A percentile compares a stretch with the other conserved stretches of the same genome.
Evolutionary conservation across 805 yeast genomes (phyloP).

Genomic region (Komagataella ulmi): DNA sequence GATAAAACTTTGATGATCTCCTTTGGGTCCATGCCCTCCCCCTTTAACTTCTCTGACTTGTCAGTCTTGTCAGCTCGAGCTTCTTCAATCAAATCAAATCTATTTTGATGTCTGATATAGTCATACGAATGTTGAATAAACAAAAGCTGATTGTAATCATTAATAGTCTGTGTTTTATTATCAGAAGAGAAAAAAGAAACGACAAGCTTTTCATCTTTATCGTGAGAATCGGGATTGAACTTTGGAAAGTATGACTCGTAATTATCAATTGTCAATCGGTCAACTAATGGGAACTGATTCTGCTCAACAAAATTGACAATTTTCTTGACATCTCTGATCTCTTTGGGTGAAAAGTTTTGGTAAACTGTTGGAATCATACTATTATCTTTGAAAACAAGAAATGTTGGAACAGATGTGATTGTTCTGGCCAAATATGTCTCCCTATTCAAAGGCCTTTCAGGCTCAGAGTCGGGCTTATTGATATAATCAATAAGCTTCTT

Average conservation of each 20-base stretch:
- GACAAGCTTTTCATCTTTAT: constrained; percentile 29
- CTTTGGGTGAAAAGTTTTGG: constrained; percentile 52
- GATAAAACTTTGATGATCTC: constrained; percentile 35
- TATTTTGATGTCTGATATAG: constrained; percentile 21
- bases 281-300: constrained; percentile 36
- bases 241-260: constrained; percentile 23
- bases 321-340: constrained; percentile 35
- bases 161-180: background rate
- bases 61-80: constrained; percentile 21
- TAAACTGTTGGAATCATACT: constrained; percentile 36
- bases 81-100: constrained; percentile 19
- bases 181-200: constrained; percentile 23
- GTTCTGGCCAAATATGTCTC: constrained; percentile 36
- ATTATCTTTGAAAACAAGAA: constrained; percentile 47
- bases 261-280: constrained; percentile 31
- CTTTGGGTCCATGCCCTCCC: constrained; percentile 25
- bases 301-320: constrained; percentile 36
- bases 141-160: constrained; percentile 17
- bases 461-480: constrained; percentile 24
- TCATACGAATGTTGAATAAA: constrained; percentile 32
- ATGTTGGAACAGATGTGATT: constrained; percentile 46
- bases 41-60: constrained; percentile 28
- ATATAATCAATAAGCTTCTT: constrained; percentile 25
- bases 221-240: constrained; percentile 9
- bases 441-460: constrained; percentile 23